These are phyloP conservation scores for Vaccinium vitisidaea DNA, from an alignment of 148 eudicot genomes.

Conservation along the genomic window DNA sequence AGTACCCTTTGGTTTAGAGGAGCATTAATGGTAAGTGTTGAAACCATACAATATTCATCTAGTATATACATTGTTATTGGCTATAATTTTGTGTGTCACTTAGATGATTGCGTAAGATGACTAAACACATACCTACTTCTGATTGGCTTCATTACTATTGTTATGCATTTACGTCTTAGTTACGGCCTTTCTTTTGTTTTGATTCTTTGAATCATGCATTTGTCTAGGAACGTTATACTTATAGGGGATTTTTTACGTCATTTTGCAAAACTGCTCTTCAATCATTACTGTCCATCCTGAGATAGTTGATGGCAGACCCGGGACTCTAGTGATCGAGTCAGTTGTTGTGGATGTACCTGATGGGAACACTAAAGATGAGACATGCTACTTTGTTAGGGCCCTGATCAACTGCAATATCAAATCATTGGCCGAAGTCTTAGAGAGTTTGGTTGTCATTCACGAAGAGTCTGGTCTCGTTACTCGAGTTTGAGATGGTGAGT, in stretches of 20 bases:
- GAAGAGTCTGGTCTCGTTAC: conserved; percentile 10
- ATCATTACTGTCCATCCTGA: conserved; percentile 67
- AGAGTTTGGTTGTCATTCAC: conserved; percentile 52
- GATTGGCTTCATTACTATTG: neutral
- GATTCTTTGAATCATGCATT: neutral
- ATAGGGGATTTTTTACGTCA: neutral
- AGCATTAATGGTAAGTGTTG: too few species aligned
- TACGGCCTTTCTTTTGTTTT: neutral
- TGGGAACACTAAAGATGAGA: conserved; percentile 73
- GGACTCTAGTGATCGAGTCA: conserved; percentile 67
- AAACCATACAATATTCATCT: too few species aligned
- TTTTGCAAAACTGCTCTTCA: conserved; percentile 71
- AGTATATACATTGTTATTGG: neutral
- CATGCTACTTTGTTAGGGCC: conserved; percentile 64
- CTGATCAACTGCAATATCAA: conserved; percentile 70
- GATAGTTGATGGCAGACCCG: conserved; percentile 47
- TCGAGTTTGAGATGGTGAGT: conserved; percentile 3
- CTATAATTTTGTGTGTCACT: neutral
- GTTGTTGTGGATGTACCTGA: conserved; percentile 71
- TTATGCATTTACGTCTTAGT: neutral
- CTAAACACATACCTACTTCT: neutral
- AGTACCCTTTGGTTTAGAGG: too few species aligned
- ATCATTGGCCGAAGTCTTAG: conserved; percentile 69
- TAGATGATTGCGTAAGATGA: neutral
- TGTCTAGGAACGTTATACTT: neutral